phyloP scores from a whole-genome alignment of 2,329 filamentous ascomycete species.

The Cytospora chrysosperma region DNA sequence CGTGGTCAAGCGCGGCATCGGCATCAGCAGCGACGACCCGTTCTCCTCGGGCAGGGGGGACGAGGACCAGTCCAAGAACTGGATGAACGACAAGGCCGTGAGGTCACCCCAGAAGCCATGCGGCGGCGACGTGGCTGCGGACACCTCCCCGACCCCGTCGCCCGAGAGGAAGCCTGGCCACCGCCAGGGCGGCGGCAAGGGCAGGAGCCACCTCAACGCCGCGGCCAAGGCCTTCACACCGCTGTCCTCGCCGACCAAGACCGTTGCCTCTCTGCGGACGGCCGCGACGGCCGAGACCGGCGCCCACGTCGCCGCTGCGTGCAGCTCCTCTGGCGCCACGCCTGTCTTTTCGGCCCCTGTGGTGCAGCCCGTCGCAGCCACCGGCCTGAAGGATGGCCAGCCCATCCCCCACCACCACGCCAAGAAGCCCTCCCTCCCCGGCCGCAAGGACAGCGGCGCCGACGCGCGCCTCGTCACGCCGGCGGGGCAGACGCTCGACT shows the following conservation, averaged over 20 bases:
- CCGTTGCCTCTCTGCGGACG: not conserved
- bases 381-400: not conserved
- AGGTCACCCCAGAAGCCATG: slow-evolving; percentile 9
- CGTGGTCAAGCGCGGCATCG: not conserved
- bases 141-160: slow-evolving; percentile 13
- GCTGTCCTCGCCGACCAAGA: slow-evolving; percentile 1
- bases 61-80: not conserved
- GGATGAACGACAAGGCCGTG: slow-evolving; percentile 6
- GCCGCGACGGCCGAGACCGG: not conserved
- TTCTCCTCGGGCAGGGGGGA: not conserved
- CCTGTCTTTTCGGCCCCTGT: too few relatives aligned
- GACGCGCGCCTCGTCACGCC: slow-evolving; percentile 20
- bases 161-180: not conserved
- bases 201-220: slow-evolving; percentile 22
- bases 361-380: too few relatives aligned
- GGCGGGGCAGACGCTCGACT: slow-evolving; percentile 19
- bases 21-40: slow-evolving; percentile 12
- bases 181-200: not conserved
- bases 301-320: too few relatives aligned
- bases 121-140: not conserved
- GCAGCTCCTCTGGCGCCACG: too few relatives aligned
- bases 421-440: slow-evolving; percentile 15
- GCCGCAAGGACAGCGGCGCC: not conserved
- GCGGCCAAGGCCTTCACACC: slow-evolving; percentile 25
- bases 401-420: not conserved